Evolutionary conservation across 352 stramenopile genomes (phyloP).

Genomic region (Globisporangium orthogonon): DNA sequence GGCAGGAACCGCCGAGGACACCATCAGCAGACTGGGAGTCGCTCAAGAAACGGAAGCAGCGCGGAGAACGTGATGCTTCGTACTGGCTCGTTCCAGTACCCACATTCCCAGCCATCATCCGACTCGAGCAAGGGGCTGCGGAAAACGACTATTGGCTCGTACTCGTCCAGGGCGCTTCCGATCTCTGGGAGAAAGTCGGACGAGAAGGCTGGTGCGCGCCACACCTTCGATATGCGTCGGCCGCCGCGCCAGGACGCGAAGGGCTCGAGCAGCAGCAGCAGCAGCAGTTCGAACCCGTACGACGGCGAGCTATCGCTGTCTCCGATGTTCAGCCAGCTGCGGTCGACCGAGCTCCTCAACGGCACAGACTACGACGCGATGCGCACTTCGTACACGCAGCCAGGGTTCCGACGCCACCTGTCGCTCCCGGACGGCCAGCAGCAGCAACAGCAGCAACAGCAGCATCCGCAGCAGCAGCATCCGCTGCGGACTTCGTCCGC

Average conservation of each 20-base stretch:
- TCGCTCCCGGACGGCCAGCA: constrained; percentile 24
- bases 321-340: constrained; percentile 15
- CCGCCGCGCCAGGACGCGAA: constrained; percentile 6
- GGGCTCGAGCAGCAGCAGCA: constrained; percentile 7
- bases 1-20: constrained; percentile 16
- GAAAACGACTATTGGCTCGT: background rate
- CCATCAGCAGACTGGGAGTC: constrained; percentile 1
- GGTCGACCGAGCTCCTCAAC: constrained; percentile 10
- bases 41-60: background rate
- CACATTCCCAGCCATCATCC: background rate
- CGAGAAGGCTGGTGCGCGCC: background rate
- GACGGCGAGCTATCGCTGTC: constrained; percentile 11
- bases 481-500: background rate
- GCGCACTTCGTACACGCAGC: constrained; percentile 10
- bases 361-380: constrained; percentile 12
- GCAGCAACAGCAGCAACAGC: constrained; percentile 16
- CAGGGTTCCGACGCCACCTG: constrained; percentile 30
- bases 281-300: constrained; percentile 10
- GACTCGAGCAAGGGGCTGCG: background rate
- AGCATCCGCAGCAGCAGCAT: constrained; percentile 14
- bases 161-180: background rate
- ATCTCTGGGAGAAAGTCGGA: background rate
- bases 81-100: constrained; percentile 2
- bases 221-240: constrained; percentile 6
- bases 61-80: background rate